phyloP scores from a whole-genome alignment of 2,329 filamentous ascomycete genomes.

The Cyphellophora europaea region DNA sequence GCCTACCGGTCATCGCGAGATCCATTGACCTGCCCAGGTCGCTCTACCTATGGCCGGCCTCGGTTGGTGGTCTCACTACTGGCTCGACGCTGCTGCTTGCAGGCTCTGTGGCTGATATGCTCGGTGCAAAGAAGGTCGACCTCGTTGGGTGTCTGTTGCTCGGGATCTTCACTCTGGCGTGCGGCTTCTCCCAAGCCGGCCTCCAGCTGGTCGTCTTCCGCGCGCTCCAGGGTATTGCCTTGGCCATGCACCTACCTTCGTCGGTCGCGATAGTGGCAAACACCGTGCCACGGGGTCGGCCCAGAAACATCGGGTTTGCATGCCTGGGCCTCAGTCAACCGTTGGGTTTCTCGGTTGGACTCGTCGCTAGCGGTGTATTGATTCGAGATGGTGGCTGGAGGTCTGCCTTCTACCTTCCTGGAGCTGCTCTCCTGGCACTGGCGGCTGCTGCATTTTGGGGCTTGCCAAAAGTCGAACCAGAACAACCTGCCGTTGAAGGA shows the following conservation, averaged over 20 bases:
- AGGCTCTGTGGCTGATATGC: slow-evolving; percentile 42
- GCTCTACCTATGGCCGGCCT: slow-evolving; percentile 22
- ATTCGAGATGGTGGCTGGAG: slow-evolving; percentile 42
- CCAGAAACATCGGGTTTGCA: slow-evolving; percentile 43
- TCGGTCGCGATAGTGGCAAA: slow-evolving; percentile 41
- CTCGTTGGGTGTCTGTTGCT: slow-evolving; percentile 36
- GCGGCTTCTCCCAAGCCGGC: slow-evolving; percentile 30
- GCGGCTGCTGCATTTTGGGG: slow-evolving; percentile 25
- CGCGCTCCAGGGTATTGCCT: slow-evolving; percentile 35
- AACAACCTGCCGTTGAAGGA: slow-evolving; percentile 9
- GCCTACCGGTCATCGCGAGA: slow-evolving; percentile 31
- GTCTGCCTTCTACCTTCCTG: slow-evolving; percentile 40
- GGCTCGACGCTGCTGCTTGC: slow-evolving; percentile 40
- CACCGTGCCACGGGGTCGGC: slow-evolving; percentile 36
- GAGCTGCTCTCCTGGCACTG: slow-evolving; percentile 29
- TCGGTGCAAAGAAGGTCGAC: slow-evolving; percentile 38
- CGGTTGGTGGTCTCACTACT: slow-evolving; percentile 31
- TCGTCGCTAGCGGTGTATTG: slow-evolving; percentile 42
- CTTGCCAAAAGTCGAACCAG: slow-evolving; percentile 24
- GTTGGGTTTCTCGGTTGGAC: slow-evolving; percentile 42
- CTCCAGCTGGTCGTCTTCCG: slow-evolving; percentile 39
- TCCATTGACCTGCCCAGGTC: slow-evolving; percentile 22
- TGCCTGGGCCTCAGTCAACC: slow-evolving; percentile 42
- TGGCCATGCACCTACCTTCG: slow-evolving; percentile 39
- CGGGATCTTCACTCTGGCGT: slow-evolving; percentile 34